Percentiles rank a stretch among this genome's conserved stretches.
phyloP scores from a whole-genome alignment of 2,329 filamentous ascomycete genomes.

The Fusarium luffae region DNA sequence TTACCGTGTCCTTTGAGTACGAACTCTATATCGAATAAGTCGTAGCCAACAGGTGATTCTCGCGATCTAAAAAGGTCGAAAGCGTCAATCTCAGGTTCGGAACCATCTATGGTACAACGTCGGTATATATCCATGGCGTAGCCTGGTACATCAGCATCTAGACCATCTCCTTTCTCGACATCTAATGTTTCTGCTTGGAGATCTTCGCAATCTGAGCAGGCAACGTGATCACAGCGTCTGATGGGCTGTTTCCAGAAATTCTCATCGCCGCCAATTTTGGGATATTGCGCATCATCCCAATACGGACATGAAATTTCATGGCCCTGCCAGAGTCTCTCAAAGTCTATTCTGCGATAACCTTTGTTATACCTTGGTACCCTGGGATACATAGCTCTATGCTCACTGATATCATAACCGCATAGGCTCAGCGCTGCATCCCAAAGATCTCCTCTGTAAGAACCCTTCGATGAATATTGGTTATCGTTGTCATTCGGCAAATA shows the following conservation, averaged over 20 bases:
- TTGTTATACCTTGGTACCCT: neutral
- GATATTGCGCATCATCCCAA: neutral
- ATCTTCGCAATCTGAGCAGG: neutral
- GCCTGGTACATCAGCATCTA: neutral
- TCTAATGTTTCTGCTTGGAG: neutral
- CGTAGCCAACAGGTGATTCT: neutral
- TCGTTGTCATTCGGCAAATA: neutral
- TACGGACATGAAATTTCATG: neutral
- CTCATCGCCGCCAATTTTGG: neutral
- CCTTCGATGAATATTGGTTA: neutral
- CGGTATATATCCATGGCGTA: neutral
- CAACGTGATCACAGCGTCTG: neutral
- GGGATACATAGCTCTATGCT: neutral
- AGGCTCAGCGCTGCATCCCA: neutral
- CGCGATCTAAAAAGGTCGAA: neutral
- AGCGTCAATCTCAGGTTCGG: neutral
- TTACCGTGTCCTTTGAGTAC: too few relatives aligned
- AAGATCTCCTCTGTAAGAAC: neutral
- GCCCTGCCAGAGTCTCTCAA: neutral
- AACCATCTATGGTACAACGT: neutral
- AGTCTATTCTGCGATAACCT: neutral
- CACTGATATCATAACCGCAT: neutral
- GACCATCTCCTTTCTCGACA: neutral
- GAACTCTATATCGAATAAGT: neutral
- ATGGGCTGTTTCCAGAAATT: neutral